Evolutionary conservation across 1,139 yeast species (phyloP), one percentile per base, ranked within the genome.

Genomic region (Hemisphaericaspora xylanilytica): DNA sequence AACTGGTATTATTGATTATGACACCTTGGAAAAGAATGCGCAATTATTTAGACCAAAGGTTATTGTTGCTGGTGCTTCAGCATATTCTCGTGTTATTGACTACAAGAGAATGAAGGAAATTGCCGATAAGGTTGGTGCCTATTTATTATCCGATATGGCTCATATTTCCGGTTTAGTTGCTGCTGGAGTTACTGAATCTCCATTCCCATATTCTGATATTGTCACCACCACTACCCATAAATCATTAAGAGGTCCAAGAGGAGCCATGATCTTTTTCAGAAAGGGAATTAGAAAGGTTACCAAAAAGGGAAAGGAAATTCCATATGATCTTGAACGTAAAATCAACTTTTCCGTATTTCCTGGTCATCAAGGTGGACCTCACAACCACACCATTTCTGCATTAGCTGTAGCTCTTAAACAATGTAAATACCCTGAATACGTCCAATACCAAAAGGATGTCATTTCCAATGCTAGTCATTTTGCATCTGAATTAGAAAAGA

Each of bases 321-420:
- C 74, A 43, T 90, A 88, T 65, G 96, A 89, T 47, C 78, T 90
- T 59, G 97, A 90, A 60, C 80, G 78, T 64, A 86, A 84, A 59
- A 88, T 90, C 66, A 90, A 90, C 75, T 90, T 90, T 61, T 86
- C 96, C 17, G 97, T 90, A 32, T 90, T 90, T 86, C 97, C 97
- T 52, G 97, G 95, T 43, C 97, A 90, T 67, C 97, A 90, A 74
- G 97, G 97, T 72, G 97, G 97, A 58, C 97, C 97, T 52, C 97
- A 90, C 67, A 90, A 90, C 74, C 97, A 90, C 68, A 90, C 97
- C 53, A 90, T 90, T 58, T 85, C 96, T 49, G 97, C 97, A 10
- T 71, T 90, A 53, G 95, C 97, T 6, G 95, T 87, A 44, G 97
- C 97, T 17, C 78, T 90, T 60, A 88, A 88, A 63, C 97, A 90